Percentiles rank a stretch among this genome's conserved stretches.
These are phyloP conservation scores for Trichoderma sp. DNA, from an alignment of 2,329 filamentous ascomycete genomes.

Conservation along the genomic window DNA sequence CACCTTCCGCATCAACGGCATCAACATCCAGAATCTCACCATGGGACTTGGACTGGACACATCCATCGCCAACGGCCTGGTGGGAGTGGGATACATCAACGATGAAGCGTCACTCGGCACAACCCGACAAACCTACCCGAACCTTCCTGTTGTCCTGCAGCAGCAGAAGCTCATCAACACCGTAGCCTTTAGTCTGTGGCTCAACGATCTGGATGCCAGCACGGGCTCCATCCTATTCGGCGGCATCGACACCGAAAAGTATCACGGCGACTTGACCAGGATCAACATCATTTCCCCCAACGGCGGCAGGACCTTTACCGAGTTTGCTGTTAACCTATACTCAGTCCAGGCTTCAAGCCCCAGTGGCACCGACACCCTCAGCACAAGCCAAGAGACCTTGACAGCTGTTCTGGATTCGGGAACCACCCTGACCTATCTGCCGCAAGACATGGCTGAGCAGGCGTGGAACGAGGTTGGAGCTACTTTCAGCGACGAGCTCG, in stretches of 20 bases:
- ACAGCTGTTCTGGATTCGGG: constrained; percentile 71
- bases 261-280: constrained; percentile 59
- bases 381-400: constrained; percentile 45
- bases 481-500: constrained; percentile 38
- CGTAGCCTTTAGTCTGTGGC: constrained; percentile 70
- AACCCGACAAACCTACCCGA: constrained; percentile 43
- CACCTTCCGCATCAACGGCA: constrained; percentile 52
- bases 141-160: constrained; percentile 65
- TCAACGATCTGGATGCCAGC: constrained; percentile 57
- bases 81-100: constrained; percentile 58
- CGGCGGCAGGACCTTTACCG: constrained; percentile 40
- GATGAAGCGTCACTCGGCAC: constrained; percentile 47
- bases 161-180: constrained; percentile 62
- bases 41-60: constrained; percentile 58
- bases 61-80: constrained; percentile 55
- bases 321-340: constrained; percentile 50
- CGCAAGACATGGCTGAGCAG: constrained; percentile 54
- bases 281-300: constrained; percentile 54
- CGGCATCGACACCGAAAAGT: constrained; percentile 76
- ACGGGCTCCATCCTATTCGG: constrained; percentile 75
- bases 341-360: constrained; percentile 48
- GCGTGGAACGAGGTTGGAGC: constrained; percentile 58
- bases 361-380: constrained; percentile 49
- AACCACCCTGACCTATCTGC: constrained; percentile 69
- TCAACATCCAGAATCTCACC: constrained; percentile 52